phyloP scores from a whole-genome alignment of 1,284 basidiomycete species.

The Ceratobasidium sp. region DNA sequence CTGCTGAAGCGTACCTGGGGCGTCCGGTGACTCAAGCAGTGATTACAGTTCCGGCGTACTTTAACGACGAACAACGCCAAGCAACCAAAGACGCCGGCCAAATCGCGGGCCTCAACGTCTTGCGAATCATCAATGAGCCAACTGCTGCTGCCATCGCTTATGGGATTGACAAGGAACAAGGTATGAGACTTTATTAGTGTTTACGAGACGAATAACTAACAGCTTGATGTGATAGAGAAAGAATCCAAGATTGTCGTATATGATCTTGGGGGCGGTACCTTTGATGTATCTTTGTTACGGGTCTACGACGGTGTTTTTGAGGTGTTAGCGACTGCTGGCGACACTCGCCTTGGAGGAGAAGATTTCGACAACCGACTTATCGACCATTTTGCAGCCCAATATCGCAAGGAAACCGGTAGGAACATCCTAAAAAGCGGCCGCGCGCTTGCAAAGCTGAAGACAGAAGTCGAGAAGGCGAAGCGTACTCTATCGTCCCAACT shows the following conservation, averaged over 20 bases:
- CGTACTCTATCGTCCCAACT: conserved; percentile 70
- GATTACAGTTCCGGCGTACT: conserved; percentile 67
- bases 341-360: conserved; percentile 66
- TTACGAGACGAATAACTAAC: not conserved
- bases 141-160: conserved; percentile 69
- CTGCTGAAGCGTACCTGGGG: not conserved
- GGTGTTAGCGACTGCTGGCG: conserved; percentile 35
- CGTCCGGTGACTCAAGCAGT: conserved; percentile 66
- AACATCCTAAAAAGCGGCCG: conserved; percentile 68
- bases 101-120: conserved; percentile 66
- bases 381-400: conserved; percentile 66
- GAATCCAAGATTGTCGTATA: conserved; percentile 72
- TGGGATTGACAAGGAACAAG: conserved; percentile 63
- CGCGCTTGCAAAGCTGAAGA: conserved; percentile 68
- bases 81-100: conserved; percentile 68
- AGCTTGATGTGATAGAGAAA: conserved; percentile 56
- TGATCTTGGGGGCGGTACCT: conserved; percentile 69
- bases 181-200: not conserved
- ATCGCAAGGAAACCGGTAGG: conserved; percentile 65
- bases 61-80: conserved; percentile 70
- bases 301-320: conserved; percentile 64
- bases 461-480: conserved; percentile 66
- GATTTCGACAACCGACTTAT: conserved; percentile 66
- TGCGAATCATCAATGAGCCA: conserved; percentile 69
- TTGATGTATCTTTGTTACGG: conserved; percentile 71